Base-by-base conservation (phyloP, 345 rosid genomes). In the Salix purpurea region DNA sequence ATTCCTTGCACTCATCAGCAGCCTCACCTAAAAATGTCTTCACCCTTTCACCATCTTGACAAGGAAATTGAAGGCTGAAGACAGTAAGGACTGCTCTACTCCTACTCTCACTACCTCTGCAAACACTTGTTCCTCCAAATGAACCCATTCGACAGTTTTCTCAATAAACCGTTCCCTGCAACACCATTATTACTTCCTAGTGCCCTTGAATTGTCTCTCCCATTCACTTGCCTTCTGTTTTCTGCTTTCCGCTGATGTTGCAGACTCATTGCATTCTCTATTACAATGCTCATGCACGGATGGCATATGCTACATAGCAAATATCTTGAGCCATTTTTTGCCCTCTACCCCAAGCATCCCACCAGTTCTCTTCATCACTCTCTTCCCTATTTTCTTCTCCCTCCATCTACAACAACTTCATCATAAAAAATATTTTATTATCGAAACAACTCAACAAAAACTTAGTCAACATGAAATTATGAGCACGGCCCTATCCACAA, bases 21-120 rank as follows among this genome's bases (percentile, higher is more conserved):
- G 79, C 76, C 70, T 9, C 74, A 65, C 82, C 79, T 30, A 78
- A 82, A 48, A 82, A 74, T 0, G 79, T 76, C 61, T 76, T 74
- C 30, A 70, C 76, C 37, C 74, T 78, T 0, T 34, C 74, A 58
- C 71, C 70, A 76, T 76, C 75, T 73, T 46, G 32, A 71, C 18
- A 12, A 67, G 69, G 46, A 82, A 79, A 72, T 15, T 67, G 56
- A 78, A 83, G 56, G 77, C 83, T 30, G 12, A 5, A 36, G 56
- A 69, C 56, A 61, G 5, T 39, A 68, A 34, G 68, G 52, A 56
- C 69, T 67, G 37, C 54, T 82, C 69, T 50, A 75, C 37, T 64
- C 82, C 75, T 19, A 72, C 37, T 54, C 54, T 72, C 74, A 68
- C 67, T 52, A 67, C 69, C 11, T 78, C 80, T 23, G 64, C 78